Conservation (phyloP, 441 rosid genomes). For the Erysimum cheiri region DNA sequence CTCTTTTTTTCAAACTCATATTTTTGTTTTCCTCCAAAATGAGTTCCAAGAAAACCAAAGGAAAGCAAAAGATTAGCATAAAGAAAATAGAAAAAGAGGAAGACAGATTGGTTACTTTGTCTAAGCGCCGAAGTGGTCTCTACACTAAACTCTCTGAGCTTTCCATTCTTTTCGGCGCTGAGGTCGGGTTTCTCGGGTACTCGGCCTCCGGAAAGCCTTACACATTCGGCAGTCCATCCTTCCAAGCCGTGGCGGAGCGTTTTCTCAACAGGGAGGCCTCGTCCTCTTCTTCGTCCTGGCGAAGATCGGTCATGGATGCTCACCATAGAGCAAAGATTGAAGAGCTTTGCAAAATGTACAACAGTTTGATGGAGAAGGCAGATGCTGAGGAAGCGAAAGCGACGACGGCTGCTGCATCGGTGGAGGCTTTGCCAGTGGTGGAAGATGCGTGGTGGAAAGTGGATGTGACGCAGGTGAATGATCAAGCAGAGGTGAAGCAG, state of each 20-base stretch:
- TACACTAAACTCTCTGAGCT: constrained; percentile 31
- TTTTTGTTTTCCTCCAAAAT: neutral
- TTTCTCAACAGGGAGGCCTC: constrained; percentile 6
- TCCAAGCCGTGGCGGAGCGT: constrained; percentile 13
- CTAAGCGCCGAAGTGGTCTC: constrained; percentile 37
- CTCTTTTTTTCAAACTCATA: neutral
- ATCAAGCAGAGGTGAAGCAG: neutral
- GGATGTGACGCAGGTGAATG: neutral
- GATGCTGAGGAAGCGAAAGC: constrained; percentile 3
- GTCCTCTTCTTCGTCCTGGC: neutral
- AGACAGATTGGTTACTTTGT: constrained; percentile 27
- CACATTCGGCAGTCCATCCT: constrained; percentile 33
- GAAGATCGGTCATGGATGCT: neutral
- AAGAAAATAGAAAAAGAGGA: constrained; percentile 14
- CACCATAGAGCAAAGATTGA: constrained; percentile 10
- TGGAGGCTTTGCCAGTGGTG: neutral
- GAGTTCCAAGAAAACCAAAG: constrained; percentile 28
- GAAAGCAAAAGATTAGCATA: constrained; percentile 38
- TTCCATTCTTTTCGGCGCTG: constrained; percentile 31
- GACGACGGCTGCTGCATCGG: neutral
- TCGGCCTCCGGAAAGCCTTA: constrained; percentile 35
- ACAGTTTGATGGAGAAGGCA: constrained; percentile 1
- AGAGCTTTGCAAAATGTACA: constrained; percentile 14
- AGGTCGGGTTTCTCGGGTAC: constrained; percentile 23
- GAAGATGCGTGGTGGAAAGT: constrained; percentile 28